phyloP scores from a whole-genome alignment of 805 yeast species.

The Wickerhamomyces tratensis region DNA sequence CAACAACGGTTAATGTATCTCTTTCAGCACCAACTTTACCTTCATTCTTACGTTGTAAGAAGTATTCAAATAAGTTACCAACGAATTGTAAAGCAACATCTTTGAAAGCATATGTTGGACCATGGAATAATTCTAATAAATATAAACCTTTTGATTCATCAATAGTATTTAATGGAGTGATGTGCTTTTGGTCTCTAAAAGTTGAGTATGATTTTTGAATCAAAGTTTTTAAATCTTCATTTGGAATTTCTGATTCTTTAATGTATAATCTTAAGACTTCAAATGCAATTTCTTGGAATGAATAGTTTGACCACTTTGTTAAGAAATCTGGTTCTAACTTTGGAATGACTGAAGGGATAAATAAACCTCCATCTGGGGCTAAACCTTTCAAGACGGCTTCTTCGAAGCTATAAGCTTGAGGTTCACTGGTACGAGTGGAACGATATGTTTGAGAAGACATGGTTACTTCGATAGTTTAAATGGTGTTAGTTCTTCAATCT shows the following conservation, averaged over 20 bases:
- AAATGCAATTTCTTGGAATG: constrained; percentile 82
- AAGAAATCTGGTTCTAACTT: constrained; percentile 43
- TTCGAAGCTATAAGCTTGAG: constrained; percentile 56
- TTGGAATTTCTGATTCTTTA: constrained; percentile 60
- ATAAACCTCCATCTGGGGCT: constrained; percentile 95
- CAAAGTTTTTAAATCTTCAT: constrained; percentile 53
- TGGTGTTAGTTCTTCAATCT: not conserved
- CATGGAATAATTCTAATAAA: constrained; percentile 90
- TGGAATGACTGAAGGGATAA: constrained; percentile 81
- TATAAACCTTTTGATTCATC: constrained; percentile 51
- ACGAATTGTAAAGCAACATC: constrained; percentile 98
- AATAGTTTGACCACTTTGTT: constrained; percentile 58
- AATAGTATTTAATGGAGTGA: constrained; percentile 72
- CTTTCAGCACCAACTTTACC: constrained; percentile 44
- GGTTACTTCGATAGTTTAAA: no score
- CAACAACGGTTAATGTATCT: constrained; percentile 88
- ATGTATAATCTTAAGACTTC: constrained; percentile 79
- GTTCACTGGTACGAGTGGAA: constrained; percentile 60
- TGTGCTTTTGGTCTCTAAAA: constrained; percentile 66
- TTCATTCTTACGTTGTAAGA: constrained; percentile 65
- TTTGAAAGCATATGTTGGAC: constrained; percentile 98
- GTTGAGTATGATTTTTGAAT: constrained; percentile 75
- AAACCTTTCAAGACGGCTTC: constrained; percentile 83
- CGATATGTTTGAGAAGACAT: constrained; percentile 52
- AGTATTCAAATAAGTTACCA: constrained; percentile 93